These are phyloP conservation scores for Trametes hirsuta DNA, from an alignment of 1,284 basidiomycete species.

Conservation along the genomic window DNA sequence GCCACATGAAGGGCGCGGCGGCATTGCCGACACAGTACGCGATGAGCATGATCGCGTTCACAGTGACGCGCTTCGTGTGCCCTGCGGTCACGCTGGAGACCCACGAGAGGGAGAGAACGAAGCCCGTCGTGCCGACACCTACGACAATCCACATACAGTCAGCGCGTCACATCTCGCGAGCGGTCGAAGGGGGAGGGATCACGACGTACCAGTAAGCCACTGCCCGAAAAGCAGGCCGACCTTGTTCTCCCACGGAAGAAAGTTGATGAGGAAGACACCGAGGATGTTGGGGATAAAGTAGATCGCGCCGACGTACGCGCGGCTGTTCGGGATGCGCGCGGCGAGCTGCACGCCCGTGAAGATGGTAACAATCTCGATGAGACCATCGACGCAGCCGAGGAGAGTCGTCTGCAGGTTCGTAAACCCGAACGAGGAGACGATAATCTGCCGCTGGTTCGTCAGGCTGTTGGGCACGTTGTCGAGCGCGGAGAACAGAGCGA, in stretches of 20 bases:
- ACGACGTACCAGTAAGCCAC: conserved; percentile 63
- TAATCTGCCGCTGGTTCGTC: conserved; percentile 71
- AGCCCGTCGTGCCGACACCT: conserved; percentile 71
- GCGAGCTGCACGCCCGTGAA: conserved; percentile 63
- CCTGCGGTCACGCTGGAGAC: conserved; percentile 69
- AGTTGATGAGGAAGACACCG: conserved; percentile 63
- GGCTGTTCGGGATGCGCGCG: conserved; percentile 54
- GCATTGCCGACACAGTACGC: conserved; percentile 74
- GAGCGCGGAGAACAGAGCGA: conserved; percentile 65
- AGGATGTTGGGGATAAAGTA: conserved; percentile 68
- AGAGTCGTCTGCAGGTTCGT: conserved; percentile 67
- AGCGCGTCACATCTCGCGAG: background rate
- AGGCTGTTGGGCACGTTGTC: conserved; percentile 72
- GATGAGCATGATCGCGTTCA: conserved; percentile 72
- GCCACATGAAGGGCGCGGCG: conserved; percentile 76
- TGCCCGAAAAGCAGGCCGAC: conserved; percentile 62
- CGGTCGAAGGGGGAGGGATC: no score
- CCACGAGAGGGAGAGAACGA: conserved; percentile 74
- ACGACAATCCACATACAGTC: conserved; percentile 2
- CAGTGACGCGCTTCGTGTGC: conserved; percentile 72
- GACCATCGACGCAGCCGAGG: conserved; percentile 68
- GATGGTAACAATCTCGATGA: conserved; percentile 69
- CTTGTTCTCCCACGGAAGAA: conserved; percentile 65
- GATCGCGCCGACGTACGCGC: conserved; percentile 62
- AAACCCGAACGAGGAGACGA: conserved; percentile 73